These are phyloP conservation scores for Rhodotorula kratochvilovae DNA, from an alignment of 768 basidiomycete species.

Conservation along the genomic window DNA sequence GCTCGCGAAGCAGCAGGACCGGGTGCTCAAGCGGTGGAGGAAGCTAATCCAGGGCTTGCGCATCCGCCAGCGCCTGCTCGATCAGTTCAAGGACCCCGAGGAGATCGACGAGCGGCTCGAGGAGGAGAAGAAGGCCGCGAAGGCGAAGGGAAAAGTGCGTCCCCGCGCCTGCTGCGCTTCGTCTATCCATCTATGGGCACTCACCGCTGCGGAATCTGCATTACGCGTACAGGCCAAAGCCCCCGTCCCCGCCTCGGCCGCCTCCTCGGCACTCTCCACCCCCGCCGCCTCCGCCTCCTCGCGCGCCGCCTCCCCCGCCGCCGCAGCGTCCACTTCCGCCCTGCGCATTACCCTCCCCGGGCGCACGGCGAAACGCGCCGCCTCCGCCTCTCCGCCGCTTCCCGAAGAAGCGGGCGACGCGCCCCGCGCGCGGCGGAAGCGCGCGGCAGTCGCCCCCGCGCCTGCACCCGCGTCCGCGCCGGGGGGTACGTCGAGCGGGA, in stretches of 20 bases:
- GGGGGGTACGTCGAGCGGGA: neutral
- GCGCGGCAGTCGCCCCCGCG: too few relatives aligned
- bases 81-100: conserved; percentile 25
- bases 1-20: conserved; percentile 67
- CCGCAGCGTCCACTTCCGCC: too few relatives aligned
- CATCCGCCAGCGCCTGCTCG: conserved; percentile 59
- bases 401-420: neutral
- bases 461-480: too few relatives aligned
- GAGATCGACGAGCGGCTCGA: conserved; percentile 11
- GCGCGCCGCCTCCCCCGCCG: too few relatives aligned
- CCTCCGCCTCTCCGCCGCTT: neutral
- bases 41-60: conserved; percentile 81
- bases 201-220: neutral
- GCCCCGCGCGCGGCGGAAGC: neutral
- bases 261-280: neutral
- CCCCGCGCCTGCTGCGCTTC: neutral
- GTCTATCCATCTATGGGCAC: neutral
- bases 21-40: conserved; percentile 79
- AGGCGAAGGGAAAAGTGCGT: neutral
- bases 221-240: neutral
- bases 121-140: neutral
- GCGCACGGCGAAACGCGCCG: neutral
- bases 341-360: neutral
- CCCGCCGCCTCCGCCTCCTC: neutral
- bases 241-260: neutral